Conservation (phyloP, 2,329 filamentous ascomycete genomes). For the Pseudomassariella vexata region DNA sequence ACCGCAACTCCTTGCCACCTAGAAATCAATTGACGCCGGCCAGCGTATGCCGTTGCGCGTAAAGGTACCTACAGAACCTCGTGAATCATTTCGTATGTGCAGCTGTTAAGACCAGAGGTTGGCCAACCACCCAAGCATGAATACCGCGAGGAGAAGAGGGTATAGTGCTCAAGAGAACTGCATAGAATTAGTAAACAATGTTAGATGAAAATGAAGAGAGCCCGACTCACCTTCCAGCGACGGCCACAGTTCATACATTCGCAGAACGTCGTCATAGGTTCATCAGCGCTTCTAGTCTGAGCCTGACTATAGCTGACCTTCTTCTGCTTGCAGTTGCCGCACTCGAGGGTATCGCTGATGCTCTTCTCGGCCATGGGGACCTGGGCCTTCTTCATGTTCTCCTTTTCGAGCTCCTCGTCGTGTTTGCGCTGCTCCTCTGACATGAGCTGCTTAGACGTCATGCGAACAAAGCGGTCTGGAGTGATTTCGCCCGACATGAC, state of each 20-base stretch:
- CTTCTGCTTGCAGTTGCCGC: constrained; percentile 86
- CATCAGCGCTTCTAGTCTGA: constrained; percentile 91
- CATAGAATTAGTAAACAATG: constrained; percentile 4
- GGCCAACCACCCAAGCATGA: too few relatives aligned
- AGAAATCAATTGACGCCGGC: constrained; percentile 1
- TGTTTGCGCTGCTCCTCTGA: constrained; percentile 73
- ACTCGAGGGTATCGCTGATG: constrained; percentile 81
- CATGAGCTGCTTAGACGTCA: constrained; percentile 89
- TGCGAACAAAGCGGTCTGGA: constrained; percentile 70
- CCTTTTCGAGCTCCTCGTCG: constrained; percentile 72
- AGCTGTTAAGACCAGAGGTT: too few relatives aligned
- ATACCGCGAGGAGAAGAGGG: too few relatives aligned
- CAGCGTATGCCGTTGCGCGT: constrained; percentile 5
- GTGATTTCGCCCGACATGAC: constrained; percentile 71
- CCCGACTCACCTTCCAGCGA: constrained; percentile 60
- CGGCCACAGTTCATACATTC: constrained; percentile 65
- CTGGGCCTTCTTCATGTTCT: constrained; percentile 97
- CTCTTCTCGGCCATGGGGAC: constrained; percentile 88
- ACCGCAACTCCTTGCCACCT: neutral
- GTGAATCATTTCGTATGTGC: too few relatives aligned
- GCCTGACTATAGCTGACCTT: constrained; percentile 95
- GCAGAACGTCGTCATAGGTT: constrained; percentile 79
- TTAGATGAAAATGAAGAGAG: constrained; percentile 7
- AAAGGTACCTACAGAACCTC: constrained; percentile 3
- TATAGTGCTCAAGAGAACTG: constrained; percentile 29